Base-by-base conservation (phyloP, 1,284 basidiomycete species). In the Rhodotorula sp. region DNA sequence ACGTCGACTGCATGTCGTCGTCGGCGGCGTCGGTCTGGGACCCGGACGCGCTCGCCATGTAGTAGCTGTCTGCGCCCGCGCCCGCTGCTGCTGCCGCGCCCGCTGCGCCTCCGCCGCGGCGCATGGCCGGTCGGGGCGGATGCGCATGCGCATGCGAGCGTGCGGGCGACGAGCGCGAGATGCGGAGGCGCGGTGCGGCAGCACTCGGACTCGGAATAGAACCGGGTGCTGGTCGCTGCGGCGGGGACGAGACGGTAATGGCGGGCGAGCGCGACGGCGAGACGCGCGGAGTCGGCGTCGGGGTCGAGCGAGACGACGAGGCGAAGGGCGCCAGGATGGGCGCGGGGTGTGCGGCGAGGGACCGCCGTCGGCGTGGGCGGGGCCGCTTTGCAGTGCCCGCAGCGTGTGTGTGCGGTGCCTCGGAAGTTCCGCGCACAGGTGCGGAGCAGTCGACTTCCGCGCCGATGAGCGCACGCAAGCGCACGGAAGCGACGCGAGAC, bases 31-130 rank as follows among this genome's bases (percentile, higher is more conserved):
- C 70, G 12, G 65, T 72, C 52, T 69, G 67, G 13, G 60, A 67
- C 1, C 62, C 73, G 34, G 70, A 72, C 14, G 73, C 70, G 57
- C 63, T 68, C 48, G 73, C 67, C 56, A 71, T 57, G 62, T 72
- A 72, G 64, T 69, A 66, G 61, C 64, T 69, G 34, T 72, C 71
- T 14, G 16, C n/a, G 17, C 53, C 53, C 4, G 17, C 27, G 5
- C 1, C 17, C 27, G 48, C 48, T 17, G 48, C 48, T 16, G 14
- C 48, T 17, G 46, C 46, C 14, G n/a, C n/a, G n/a, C 34, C 34
- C 34, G 34, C 34, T 34, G 34, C 34, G 34, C 48, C 48, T 48
- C 48, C 16, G 12, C 53, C 12, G 5, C 7, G 12, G 21, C 53
- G 53, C 27, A 17, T 25, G 14, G 14, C 53, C 53, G 25, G 53